Evolutionary conservation across 352 stramenopile species (phyloP).

Genomic region (Aphanomyces invadans): DNA sequence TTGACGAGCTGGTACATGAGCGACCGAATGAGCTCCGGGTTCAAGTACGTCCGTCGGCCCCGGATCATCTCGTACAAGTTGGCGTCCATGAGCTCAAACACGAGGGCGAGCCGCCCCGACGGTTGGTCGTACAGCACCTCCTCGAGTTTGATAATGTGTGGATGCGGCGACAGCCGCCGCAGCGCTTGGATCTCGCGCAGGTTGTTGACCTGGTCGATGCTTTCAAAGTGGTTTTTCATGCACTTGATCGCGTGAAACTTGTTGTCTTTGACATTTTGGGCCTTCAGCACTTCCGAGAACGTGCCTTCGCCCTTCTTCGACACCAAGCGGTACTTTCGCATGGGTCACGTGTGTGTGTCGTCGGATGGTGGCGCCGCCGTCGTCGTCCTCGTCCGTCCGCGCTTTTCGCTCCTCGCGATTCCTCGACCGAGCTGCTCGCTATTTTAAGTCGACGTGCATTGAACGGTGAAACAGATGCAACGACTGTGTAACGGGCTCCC

Average conservation of each 20-base stretch:
- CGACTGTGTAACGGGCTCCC: background rate
- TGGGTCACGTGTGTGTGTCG: slow-evolving; percentile 25
- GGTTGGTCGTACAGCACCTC: slow-evolving; percentile 92
- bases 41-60: slow-evolving; percentile 78
- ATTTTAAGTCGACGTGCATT: background rate
- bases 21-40: slow-evolving; percentile 68
- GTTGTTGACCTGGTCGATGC: slow-evolving; percentile 95
- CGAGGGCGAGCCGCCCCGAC: slow-evolving; percentile 87
- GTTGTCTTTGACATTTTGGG: slow-evolving; percentile 90
- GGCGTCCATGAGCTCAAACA: slow-evolving; percentile 96
- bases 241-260: slow-evolving; percentile 97
- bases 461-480: background rate
- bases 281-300: slow-evolving; percentile 92
- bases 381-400: background rate
- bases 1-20: slow-evolving; percentile 92
- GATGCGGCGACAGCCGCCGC: slow-evolving; percentile 87
- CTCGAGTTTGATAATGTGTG: slow-evolving; percentile 93
- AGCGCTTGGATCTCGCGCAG: slow-evolving; percentile 94
- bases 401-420: background rate
- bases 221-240: slow-evolving; percentile 97
- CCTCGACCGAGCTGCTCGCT: background rate
- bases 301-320: slow-evolving; percentile 94
- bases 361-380: background rate
- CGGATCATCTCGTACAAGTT: slow-evolving; percentile 97
- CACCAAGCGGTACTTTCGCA: slow-evolving; percentile 91